Evolutionary conservation across 192 early-diverging fungal genomes (phyloP).

Genomic region (Gigaspora rosea): DNA sequence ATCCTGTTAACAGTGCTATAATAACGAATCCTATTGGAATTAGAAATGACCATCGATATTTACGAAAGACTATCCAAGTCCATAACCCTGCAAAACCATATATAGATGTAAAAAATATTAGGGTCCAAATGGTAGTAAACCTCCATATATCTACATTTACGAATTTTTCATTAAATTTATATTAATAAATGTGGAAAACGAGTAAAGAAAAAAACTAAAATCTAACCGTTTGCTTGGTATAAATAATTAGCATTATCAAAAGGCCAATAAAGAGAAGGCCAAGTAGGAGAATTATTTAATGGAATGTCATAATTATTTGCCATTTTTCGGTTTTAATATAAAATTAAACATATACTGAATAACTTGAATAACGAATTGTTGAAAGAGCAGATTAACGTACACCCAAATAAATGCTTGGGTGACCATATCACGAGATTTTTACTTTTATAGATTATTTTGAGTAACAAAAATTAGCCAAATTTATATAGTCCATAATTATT

Average conservation of each 20-base stretch:
- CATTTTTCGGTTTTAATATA: too few relatives aligned
- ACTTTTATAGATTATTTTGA: too few relatives aligned
- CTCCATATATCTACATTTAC: conserved; percentile 56
- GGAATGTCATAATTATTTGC: too few relatives aligned
- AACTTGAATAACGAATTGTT: too few relatives aligned
- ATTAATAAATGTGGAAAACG: neutral
- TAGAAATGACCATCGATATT: conserved; percentile 44
- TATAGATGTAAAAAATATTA: conserved; percentile 57
- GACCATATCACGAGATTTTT: too few relatives aligned
- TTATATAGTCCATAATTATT: too few relatives aligned
- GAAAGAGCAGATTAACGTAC: too few relatives aligned
- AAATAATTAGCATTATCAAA: neutral
- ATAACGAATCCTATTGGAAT: conserved; percentile 39
- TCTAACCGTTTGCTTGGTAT: neutral
- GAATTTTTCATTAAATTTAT: neutral
- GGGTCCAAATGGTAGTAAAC: conserved; percentile 63
- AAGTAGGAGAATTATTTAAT: neutral
- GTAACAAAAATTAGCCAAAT: too few relatives aligned
- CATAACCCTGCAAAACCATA: conserved; percentile 63
- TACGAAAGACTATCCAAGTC: conserved; percentile 53
- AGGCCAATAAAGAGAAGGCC: conserved; percentile 31
- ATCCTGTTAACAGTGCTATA: conserved; percentile 41
- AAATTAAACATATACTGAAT: too few relatives aligned
- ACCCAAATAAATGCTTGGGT: too few relatives aligned
- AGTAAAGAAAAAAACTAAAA: neutral